Conservation (phyloP, 441 rosid genomes). For the Brassica hybrid region DNA sequence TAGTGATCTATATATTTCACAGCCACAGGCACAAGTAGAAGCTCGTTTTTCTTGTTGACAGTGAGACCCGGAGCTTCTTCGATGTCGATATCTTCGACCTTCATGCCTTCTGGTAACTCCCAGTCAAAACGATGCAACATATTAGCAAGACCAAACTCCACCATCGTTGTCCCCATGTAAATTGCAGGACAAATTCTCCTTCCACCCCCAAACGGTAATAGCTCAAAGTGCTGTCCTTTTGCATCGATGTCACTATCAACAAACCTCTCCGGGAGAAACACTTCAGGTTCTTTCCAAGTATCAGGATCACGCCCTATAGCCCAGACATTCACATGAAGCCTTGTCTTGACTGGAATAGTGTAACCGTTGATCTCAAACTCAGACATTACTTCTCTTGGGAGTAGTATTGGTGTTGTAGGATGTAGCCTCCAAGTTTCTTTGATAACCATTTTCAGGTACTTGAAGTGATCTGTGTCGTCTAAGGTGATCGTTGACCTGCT, state of each 20-base stretch:
- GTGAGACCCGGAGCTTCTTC: slow-evolving; percentile 54
- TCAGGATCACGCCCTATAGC: slow-evolving; percentile 67
- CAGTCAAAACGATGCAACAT: slow-evolving; percentile 54
- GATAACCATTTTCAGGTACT: slow-evolving; percentile 51
- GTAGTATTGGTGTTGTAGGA: slow-evolving; percentile 54
- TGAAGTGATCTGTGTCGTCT: slow-evolving; percentile 42
- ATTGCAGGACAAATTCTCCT: slow-evolving; percentile 62
- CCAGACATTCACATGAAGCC: slow-evolving; percentile 61
- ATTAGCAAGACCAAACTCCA: slow-evolving; percentile 58
- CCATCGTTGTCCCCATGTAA: slow-evolving; percentile 45
- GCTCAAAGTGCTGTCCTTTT: slow-evolving; percentile 64
- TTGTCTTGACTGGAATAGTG: slow-evolving; percentile 46
- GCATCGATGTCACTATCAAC: slow-evolving; percentile 46
- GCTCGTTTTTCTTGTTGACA: slow-evolving; percentile 44
- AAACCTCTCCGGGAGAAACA: slow-evolving; percentile 65
- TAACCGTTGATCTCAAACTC: slow-evolving; percentile 47
- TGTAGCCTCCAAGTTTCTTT: slow-evolving; percentile 68
- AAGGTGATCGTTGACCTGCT: slow-evolving; percentile 41
- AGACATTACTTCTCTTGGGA: slow-evolving; percentile 56
- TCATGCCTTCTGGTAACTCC: slow-evolving; percentile 52
- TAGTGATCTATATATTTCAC: slow-evolving; percentile 2
- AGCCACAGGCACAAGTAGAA: slow-evolving; percentile 55
- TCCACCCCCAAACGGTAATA: slow-evolving; percentile 61
- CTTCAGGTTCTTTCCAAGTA: slow-evolving; percentile 58
- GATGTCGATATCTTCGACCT: slow-evolving; percentile 42